Percentiles rank a stretch among this genome's conserved stretches.
Evolutionary conservation across 208 protist species (phyloP).

Genomic region (Wallacemonas sp.): DNA sequence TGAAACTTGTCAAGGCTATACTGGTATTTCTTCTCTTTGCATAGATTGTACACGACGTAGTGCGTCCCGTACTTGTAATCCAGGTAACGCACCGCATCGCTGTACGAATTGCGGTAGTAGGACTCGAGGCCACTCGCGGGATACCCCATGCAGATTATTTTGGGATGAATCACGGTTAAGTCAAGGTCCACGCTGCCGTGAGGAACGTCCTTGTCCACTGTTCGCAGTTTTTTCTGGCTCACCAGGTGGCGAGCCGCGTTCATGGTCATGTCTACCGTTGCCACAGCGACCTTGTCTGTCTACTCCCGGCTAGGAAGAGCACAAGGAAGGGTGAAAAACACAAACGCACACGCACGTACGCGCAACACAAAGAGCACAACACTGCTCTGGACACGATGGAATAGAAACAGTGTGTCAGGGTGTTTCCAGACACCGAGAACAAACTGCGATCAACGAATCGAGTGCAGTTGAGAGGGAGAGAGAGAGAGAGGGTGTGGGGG

Average conservation of each 20-base stretch:
- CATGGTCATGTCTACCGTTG: neutral
- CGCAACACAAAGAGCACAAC: neutral
- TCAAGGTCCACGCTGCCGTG: slow-evolving; percentile 88
- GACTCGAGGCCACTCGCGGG: slow-evolving; percentile 87
- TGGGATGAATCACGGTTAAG: slow-evolving; percentile 84
- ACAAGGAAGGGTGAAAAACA: neutral
- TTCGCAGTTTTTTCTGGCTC: slow-evolving; percentile 89
- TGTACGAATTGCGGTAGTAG: slow-evolving; percentile 93
- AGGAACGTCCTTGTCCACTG: slow-evolving; percentile 53
- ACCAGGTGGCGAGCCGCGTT: slow-evolving; percentile 55
- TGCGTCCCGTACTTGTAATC: slow-evolving; percentile 79
- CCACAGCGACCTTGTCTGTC: too few relatives aligned
- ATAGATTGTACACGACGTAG: slow-evolving; percentile 96
- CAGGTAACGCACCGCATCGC: slow-evolving; percentile 70
- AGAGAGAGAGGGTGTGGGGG: too few relatives aligned
- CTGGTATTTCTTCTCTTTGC: slow-evolving; percentile 71
- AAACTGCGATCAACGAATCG: too few relatives aligned
- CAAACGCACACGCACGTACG: too few relatives aligned
- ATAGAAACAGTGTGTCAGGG: too few relatives aligned
- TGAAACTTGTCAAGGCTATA: slow-evolving; percentile 75
- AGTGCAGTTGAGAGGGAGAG: too few relatives aligned
- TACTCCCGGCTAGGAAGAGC: too few relatives aligned
- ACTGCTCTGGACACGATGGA: neutral
- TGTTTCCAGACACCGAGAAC: too few relatives aligned
- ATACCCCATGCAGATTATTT: slow-evolving; percentile 95